These are phyloP conservation scores for Neurospora sp. DNA, from an alignment of 2,329 filamentous ascomycete species.

Conservation along the genomic window DNA sequence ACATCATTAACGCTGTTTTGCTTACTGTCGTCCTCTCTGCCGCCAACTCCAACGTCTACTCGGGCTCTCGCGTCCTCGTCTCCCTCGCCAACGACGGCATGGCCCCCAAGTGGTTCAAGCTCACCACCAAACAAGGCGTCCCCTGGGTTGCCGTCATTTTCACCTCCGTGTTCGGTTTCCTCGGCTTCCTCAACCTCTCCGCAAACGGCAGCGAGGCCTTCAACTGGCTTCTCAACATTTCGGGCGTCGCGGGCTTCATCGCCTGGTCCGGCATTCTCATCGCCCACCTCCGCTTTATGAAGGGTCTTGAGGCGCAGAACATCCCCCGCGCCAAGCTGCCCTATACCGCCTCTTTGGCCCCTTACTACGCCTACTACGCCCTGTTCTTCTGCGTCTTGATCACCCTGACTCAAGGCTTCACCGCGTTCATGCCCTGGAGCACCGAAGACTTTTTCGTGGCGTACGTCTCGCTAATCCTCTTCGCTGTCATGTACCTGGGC, in stretches of 20 bases:
- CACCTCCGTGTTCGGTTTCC: slow-evolving; percentile 48
- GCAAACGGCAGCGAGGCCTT: slow-evolving; percentile 50
- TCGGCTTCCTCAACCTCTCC: slow-evolving; percentile 59
- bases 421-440: slow-evolving; percentile 54
- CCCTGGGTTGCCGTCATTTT: slow-evolving; percentile 50
- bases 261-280: slow-evolving; percentile 57
- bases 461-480: slow-evolving; percentile 56
- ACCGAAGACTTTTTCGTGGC: slow-evolving; percentile 51
- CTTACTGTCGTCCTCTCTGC: slow-evolving; percentile 70
- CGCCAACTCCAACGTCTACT: slow-evolving; percentile 69
- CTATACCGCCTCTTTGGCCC: slow-evolving; percentile 52
- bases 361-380: slow-evolving; percentile 55
- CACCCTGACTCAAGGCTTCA: slow-evolving; percentile 59
- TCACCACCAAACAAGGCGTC: slow-evolving; percentile 51
- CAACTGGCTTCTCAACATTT: slow-evolving; percentile 64
- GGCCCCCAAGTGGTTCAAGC: slow-evolving; percentile 48
- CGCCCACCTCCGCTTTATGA: slow-evolving; percentile 57
- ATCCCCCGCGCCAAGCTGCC: slow-evolving; percentile 48
- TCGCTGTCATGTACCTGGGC: slow-evolving; percentile 46
- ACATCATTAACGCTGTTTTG: slow-evolving; percentile 69
- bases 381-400: slow-evolving; percentile 56
- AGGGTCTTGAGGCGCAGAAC: slow-evolving; percentile 44
- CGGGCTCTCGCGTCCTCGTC: slow-evolving; percentile 57
- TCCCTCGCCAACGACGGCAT: slow-evolving; percentile 54
- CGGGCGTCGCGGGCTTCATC: slow-evolving; percentile 58